Evolutionary conservation across 1,284 basidiomycete genomes (phyloP).

Genomic region (Ceratorhiza oryzae-sativae): DNA sequence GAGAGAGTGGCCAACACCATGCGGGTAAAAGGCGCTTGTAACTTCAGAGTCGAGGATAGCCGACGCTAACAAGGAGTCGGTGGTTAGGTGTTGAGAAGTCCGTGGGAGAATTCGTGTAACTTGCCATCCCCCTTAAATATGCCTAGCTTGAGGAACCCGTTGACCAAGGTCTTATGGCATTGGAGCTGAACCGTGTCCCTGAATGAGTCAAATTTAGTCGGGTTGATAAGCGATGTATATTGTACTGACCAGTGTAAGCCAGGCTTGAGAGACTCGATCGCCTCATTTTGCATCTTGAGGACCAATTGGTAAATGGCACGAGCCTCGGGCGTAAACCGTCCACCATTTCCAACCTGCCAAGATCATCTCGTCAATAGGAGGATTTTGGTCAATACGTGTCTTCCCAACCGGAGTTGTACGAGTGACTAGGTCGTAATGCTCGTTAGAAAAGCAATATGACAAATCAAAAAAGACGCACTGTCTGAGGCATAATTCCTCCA

Average conservation of each 20-base stretch:
- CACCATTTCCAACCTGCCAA: constrained; percentile 76
- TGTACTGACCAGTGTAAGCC: constrained; percentile 71
- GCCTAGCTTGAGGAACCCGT: constrained; percentile 81
- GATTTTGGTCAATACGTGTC: background rate
- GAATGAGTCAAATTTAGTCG: background rate
- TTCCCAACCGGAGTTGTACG: constrained; percentile 70
- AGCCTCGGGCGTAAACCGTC: constrained; percentile 81
- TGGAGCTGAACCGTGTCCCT: constrained; percentile 76
- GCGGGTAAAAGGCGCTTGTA: constrained; percentile 87
- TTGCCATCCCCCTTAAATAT: constrained; percentile 67
- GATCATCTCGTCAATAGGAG: background rate
- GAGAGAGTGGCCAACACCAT: constrained; percentile 87
- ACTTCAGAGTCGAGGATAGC: constrained; percentile 77
- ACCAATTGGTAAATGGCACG: constrained; percentile 85
- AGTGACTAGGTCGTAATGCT: constrained; percentile 59
- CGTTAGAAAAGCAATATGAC: background rate
- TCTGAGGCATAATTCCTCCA: constrained; percentile 83
- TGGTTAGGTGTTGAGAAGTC: background rate
- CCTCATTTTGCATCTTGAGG: constrained; percentile 82
- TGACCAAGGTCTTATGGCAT: constrained; percentile 78
- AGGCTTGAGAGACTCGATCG: constrained; percentile 72
- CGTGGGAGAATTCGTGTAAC: background rate
- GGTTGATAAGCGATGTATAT: background rate
- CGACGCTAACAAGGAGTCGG: constrained; percentile 57
- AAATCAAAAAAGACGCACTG: constrained; percentile 54